Conservation (phyloP, 371 early-diverging fungal genomes). For the Apophysomyces elegans region DNA sequence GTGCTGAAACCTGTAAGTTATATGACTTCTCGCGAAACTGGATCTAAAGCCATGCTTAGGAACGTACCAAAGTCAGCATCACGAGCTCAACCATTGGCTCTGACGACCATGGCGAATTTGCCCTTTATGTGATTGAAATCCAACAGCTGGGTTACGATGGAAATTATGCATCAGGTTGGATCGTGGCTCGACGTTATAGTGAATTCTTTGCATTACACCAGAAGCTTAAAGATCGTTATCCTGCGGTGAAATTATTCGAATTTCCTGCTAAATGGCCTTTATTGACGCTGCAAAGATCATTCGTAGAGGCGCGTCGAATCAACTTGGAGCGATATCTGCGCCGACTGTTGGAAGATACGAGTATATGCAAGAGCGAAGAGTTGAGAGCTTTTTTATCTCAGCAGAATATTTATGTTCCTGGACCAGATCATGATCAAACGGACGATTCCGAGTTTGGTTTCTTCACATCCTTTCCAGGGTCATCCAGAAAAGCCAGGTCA, state of each 20-base stretch:
- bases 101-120: conserved; percentile 66
- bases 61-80: conserved; percentile 63
- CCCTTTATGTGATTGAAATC: conserved; percentile 80
- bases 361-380: conserved; percentile 60
- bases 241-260: conserved; percentile 66
- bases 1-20: conserved; percentile 64
- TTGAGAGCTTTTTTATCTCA: conserved; percentile 70
- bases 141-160: conserved; percentile 64
- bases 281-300: conserved; percentile 60
- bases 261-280: conserved; percentile 78
- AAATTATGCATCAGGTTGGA: conserved; percentile 72
- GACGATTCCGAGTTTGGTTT: conserved; percentile 22
- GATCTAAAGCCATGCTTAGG: conserved; percentile 32
- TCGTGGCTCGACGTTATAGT: conserved; percentile 77
- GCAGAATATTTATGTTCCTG: conserved; percentile 58
- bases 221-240: conserved; percentile 59
- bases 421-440: conserved; percentile 31
- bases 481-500: neutral
- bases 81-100: conserved; percentile 61
- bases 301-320: conserved; percentile 72
- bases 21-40: neutral
- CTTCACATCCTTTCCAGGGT: conserved; percentile 19
- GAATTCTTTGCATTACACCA: conserved; percentile 85
- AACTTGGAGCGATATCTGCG: conserved; percentile 77
- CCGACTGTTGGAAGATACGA: conserved; percentile 55